phyloP scores from a whole-genome alignment of 306 rosid genomes.

The Cucumis hystrix region DNA sequence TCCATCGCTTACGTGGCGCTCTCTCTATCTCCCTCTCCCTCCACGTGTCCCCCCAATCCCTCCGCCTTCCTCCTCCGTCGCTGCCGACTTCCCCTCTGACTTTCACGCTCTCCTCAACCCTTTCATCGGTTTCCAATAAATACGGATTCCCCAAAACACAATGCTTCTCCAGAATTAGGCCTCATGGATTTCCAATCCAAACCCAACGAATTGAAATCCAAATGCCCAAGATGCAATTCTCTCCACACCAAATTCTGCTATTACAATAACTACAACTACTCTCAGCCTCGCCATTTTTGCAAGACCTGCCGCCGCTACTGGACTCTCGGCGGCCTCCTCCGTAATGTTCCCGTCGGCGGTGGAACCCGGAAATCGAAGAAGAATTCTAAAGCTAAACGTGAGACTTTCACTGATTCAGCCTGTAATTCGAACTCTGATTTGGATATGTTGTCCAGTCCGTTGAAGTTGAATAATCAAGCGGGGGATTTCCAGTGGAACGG shows the following conservation, averaged over 20 bases:
- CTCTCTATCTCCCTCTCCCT: background rate
- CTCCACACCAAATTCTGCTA: slow-evolving; percentile 87
- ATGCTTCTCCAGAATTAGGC: background rate
- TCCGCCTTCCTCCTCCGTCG: background rate
- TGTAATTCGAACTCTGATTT: slow-evolving; percentile 18
- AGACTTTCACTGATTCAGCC: background rate
- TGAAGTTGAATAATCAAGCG: slow-evolving; percentile 10
- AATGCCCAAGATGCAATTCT: slow-evolving; percentile 61
- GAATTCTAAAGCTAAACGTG: slow-evolving; percentile 33
- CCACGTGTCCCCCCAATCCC: background rate
- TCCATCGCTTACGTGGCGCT: background rate
- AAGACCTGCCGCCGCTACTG: slow-evolving; percentile 92
- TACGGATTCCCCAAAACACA: background rate
- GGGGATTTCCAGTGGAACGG: background rate
- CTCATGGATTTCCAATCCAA: background rate
- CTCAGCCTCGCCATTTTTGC: slow-evolving; percentile 94
- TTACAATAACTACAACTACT: slow-evolving; percentile 88
- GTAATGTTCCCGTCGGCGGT: slow-evolving; percentile 89
- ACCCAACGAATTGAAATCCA: slow-evolving; percentile 4
- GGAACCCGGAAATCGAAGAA: slow-evolving; percentile 76
- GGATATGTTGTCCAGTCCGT: background rate
- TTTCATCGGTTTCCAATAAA: background rate
- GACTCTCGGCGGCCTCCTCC: slow-evolving; percentile 95
- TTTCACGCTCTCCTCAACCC: background rate
- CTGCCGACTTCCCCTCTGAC: background rate